Percentiles rank a stretch among this genome's conserved stretches.
Conservation (phyloP, 2,329 filamentous ascomycete species). For the Catunica adiposa region DNA sequence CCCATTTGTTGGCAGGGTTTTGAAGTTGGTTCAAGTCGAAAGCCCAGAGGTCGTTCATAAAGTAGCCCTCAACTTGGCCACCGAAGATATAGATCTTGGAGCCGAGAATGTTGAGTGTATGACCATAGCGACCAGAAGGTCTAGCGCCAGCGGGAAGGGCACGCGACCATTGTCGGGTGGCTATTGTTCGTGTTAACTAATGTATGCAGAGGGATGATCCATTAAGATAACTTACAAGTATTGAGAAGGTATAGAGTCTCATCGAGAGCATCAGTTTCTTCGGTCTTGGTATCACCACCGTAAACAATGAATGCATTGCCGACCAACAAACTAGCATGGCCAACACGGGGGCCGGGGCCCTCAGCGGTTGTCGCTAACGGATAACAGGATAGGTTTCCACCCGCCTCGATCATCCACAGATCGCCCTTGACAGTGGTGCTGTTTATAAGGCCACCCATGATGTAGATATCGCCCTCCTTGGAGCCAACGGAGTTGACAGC, state of each 20-base stretch:
- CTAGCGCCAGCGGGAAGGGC: conserved; percentile 74
- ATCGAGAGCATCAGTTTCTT: conserved; percentile 78
- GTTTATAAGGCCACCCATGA: conserved; percentile 94
- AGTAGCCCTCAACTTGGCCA: conserved; percentile 90
- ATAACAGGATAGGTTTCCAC: conserved; percentile 74
- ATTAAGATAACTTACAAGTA: conserved; percentile 57
- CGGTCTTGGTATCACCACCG: conserved; percentile 93
- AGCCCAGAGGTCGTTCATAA: conserved; percentile 92
- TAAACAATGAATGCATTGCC: conserved; percentile 99
- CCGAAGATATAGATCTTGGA: conserved; percentile 97
- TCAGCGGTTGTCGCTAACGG: conserved; percentile 83
- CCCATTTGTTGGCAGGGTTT: conserved; percentile 82
- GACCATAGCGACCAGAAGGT: conserved; percentile 83
- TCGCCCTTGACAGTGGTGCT: conserved; percentile 93
- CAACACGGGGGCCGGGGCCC: conserved; percentile 85
- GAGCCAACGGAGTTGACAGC: conserved; percentile 85
- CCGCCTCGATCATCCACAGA: conserved; percentile 92
- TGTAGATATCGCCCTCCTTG: conserved; percentile 91
- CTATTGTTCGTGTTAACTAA: conserved; percentile 28
- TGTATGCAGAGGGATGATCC: conserved; percentile 10
- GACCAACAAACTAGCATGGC: conserved; percentile 82
- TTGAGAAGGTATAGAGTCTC: conserved; percentile 94
- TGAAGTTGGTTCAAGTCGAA: conserved; percentile 94
- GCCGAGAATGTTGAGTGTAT: conserved; percentile 88
- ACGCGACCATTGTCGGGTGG: conserved; percentile 94